These are phyloP conservation scores for Phytophthora multivora DNA, from an alignment of 352 stramenopile species.

Conservation along the genomic window DNA sequence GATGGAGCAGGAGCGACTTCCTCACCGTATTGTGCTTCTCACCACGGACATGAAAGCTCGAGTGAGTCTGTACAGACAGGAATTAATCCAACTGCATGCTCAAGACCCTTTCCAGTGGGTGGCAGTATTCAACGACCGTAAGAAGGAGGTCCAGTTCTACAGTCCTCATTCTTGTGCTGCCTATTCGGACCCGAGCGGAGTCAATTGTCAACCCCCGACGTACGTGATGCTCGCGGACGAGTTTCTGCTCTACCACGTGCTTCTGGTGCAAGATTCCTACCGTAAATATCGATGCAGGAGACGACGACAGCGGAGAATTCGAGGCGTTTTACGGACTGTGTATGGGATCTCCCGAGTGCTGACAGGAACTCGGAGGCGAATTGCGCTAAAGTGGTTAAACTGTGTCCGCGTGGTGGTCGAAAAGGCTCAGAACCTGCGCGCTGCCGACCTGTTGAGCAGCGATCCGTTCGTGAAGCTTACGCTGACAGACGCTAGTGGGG, in stretches of 20 bases:
- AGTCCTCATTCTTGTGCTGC: constrained; percentile 32
- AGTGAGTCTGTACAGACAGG: constrained; percentile 12
- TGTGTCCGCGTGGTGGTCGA: constrained; percentile 67
- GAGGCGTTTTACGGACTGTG: constrained; percentile 39
- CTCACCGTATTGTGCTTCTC: constrained; percentile 55
- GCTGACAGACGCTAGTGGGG: constrained; percentile 25
- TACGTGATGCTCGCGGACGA: constrained; percentile 67
- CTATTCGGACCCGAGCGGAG: constrained; percentile 13
- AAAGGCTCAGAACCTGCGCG: constrained; percentile 47
- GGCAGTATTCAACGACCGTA: constrained; percentile 60
- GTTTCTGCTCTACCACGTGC: constrained; percentile 63
- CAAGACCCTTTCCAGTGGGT: constrained; percentile 55
- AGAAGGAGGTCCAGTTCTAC: constrained; percentile 63
- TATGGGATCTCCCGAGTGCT: constrained; percentile 34
- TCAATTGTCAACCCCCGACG: constrained; percentile 30
- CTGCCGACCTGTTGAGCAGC: constrained; percentile 60
- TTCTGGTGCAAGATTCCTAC: constrained; percentile 74
- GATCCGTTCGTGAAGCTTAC: constrained; percentile 65
- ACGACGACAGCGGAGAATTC: constrained; percentile 26
- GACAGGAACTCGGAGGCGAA: constrained; percentile 26
- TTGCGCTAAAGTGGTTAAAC: constrained; percentile 45
- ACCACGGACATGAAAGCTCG: constrained; percentile 30
- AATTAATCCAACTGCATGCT: constrained; percentile 22
- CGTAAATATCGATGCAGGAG: constrained; percentile 35
- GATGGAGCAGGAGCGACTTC: constrained; percentile 27